Conservation (phyloP, 306 rosid genomes). For the Trifolium repens region DNA sequence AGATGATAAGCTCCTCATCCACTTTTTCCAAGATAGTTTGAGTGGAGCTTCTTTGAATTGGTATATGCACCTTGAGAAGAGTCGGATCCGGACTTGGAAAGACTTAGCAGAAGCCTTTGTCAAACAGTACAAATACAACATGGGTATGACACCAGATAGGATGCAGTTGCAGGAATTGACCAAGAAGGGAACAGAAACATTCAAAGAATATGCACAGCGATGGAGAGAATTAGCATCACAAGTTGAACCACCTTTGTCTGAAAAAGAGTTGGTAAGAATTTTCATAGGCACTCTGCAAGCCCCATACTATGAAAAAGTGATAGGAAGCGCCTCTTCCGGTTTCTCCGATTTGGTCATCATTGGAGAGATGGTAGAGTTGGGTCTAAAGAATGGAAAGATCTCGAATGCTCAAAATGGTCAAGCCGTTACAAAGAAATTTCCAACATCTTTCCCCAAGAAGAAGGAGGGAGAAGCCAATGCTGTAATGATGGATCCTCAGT, state of each 20-base stretch:
- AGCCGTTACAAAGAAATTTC: neutral
- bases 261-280: neutral
- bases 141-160: no score
- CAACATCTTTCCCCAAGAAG: neutral
- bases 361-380: neutral
- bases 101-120: no score
- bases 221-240: neutral
- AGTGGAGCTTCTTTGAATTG: neutral
- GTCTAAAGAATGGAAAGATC: neutral
- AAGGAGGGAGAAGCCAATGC: neutral
- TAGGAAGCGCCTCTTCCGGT: neutral
- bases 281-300: neutral
- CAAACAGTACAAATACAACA: no score
- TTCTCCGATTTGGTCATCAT: neutral
- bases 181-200: no score
- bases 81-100: neutral
- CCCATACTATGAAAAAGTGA: neutral
- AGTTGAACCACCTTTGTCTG: neutral
- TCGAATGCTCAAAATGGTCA: fast-evolving
- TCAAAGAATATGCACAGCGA: no score
- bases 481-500: no score
- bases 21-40: neutral
- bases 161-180: no score
- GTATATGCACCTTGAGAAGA: neutral
- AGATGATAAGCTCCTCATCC: neutral